Evolutionary conservation across 352 stramenopile species (phyloP).

Genomic region (Globisporangium paroecandrum): DNA sequence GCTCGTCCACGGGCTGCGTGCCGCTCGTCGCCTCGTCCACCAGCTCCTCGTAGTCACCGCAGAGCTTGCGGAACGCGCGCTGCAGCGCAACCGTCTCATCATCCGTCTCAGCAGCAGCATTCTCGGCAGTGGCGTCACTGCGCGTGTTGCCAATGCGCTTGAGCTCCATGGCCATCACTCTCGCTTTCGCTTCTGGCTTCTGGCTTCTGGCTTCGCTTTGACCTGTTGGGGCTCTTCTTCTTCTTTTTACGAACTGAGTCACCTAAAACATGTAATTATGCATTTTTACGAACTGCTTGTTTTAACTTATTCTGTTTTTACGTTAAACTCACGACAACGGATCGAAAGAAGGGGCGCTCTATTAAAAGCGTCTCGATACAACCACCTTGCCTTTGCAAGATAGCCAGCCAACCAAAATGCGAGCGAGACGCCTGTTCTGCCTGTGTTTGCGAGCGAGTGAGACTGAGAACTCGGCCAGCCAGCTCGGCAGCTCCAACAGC

Average conservation of each 20-base stretch:
- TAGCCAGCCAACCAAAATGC: conserved; percentile 7
- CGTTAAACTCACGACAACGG: background rate
- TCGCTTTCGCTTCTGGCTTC: background rate
- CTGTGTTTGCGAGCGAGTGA: background rate
- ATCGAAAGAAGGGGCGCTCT: conserved; percentile 5
- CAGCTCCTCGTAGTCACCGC: conserved; percentile 65
- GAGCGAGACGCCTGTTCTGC: conserved; percentile 3
- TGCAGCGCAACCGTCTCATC: conserved; percentile 26
- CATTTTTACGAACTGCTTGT: background rate
- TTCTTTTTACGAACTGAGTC: background rate
- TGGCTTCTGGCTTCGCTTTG: background rate
- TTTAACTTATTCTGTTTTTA: conserved; percentile 1
- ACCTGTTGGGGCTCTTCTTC: background rate
- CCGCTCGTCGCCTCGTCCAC: conserved; percentile 56
- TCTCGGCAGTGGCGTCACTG: no score
- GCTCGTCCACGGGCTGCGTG: conserved; percentile 60
- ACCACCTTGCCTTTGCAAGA: background rate
- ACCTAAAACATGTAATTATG: conserved; percentile 7
- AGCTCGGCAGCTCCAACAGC: background rate
- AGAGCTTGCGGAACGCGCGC: conserved; percentile 53
- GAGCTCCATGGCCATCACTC: background rate
- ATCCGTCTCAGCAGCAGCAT: no score
- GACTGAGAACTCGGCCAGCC: background rate
- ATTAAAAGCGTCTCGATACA: conserved; percentile 2
- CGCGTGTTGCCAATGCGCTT: background rate